Evolutionary conservation across 495 filamentous ascomycete genomes (phyloP), one percentile per base, ranked within the genome.

Genomic region (Tuber magnatum): DNA sequence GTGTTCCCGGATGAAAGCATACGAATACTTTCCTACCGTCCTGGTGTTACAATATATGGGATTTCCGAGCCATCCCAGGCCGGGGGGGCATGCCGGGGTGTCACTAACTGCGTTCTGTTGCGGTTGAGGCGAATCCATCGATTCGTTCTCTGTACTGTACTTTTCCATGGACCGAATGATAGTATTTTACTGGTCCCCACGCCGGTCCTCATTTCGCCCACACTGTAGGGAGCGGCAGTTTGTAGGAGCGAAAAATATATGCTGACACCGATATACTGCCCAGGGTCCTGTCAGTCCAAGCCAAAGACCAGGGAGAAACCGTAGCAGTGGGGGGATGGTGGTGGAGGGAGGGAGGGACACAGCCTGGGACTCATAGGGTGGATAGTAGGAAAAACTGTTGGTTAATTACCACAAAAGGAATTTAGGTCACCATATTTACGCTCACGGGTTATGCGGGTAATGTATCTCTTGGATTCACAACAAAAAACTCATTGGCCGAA

Each of bases 401-500:
- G 16, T 65, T 28, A 35, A 65, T 35, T 35, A 65, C 32, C 56
- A 16, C 12, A 65, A 65, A 35, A 28, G 56, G 56, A 65, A 65
- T 65, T 61, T 35, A 7, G 56, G 56, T 65, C 56, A 65, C 56
- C 56, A 35, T 35, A 28, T 32, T 32, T 12, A 61, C 24, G 4
- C 12, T 32, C 9, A 18, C 3, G 28, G 56, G 32, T 35, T 65
- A 65, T 65, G 56, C 56, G 56, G 56, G 56, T 65, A 65, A 35
- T 12, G 56, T 65, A 5, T 12, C 32, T 65, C 56, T 35, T 16
- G 8, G 56, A 65, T 65, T 35, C 56, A 65, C 56, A 65, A 14
- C 56, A 70, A 40, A 46, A 71, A 70, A 42, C 72, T 68, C 72
- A 79, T 79, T 79, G 77, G 77, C 44, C 68, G 39, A 69, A 32